Evolutionary conservation across 768 basidiomycete species (phyloP).

Genomic region (Kwoniella newhampshirensis): DNA sequence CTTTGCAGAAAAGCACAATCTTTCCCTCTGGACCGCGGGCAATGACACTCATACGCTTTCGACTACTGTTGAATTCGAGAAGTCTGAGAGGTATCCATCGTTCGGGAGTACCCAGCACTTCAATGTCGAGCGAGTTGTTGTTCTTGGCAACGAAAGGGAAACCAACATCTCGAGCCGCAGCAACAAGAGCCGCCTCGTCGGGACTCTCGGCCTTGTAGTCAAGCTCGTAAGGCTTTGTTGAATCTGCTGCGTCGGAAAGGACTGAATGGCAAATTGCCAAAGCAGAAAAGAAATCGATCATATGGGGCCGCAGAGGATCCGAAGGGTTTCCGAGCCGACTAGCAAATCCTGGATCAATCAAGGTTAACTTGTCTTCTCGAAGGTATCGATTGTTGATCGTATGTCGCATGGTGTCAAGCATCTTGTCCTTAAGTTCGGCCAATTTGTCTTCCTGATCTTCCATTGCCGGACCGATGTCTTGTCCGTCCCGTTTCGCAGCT

Average conservation of each 20-base stretch:
- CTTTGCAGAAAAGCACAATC: constrained; percentile 86
- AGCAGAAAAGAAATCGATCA: constrained; percentile 88
- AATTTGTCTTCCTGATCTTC: constrained; percentile 71
- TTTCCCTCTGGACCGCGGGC: constrained; percentile 79
- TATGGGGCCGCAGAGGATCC: constrained; percentile 63
- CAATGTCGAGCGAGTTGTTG: constrained; percentile 77
- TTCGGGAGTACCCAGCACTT: constrained; percentile 86
- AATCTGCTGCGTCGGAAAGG: constrained; percentile 68
- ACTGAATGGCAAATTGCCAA: constrained; percentile 93
- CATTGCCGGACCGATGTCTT: constrained; percentile 61
- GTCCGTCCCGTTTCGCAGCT: constrained; percentile 78
- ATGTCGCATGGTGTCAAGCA: constrained; percentile 72
- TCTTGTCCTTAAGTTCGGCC: constrained; percentile 65
- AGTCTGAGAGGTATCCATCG: constrained; percentile 73
- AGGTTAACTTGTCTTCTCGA: constrained; percentile 75
- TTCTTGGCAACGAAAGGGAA: constrained; percentile 81
- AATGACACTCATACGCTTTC: constrained; percentile 94
- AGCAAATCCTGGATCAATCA: constrained; percentile 82
- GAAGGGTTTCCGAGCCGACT: constrained; percentile 67
- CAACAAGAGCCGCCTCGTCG: constrained; percentile 91
- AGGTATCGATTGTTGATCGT: constrained; percentile 85
- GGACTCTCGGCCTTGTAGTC: constrained; percentile 96
- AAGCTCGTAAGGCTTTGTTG: constrained; percentile 63
- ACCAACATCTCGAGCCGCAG: constrained; percentile 85
- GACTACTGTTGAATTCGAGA: constrained; percentile 89